A percentile compares a stretch with the other conserved stretches of the same genome.
Conservation (phyloP, 805 yeast species). For the Deakozyma indianensis region DNA sequence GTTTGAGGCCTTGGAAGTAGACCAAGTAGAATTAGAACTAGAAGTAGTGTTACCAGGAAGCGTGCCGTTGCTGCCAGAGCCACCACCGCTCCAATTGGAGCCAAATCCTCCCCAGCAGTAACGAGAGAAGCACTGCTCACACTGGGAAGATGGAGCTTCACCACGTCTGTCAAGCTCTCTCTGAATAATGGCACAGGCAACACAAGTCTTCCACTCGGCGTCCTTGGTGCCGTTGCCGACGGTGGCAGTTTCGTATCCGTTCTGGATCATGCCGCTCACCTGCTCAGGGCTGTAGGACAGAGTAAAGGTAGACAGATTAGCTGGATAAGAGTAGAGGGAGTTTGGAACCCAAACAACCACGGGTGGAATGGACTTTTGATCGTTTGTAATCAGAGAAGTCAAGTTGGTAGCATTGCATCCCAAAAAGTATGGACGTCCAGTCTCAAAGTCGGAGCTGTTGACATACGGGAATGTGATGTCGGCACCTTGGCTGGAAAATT, state of each 20-base stretch:
- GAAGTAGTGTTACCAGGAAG: no score
- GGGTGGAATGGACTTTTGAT: conserved; percentile 30
- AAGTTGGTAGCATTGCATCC: conserved; percentile 56
- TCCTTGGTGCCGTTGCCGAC: conserved; percentile 59
- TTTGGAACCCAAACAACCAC: conserved; percentile 68
- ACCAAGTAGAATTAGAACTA: no score
- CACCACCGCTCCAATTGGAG: no score
- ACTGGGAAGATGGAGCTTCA: conserved; percentile 47
- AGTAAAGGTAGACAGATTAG: conserved; percentile 62
- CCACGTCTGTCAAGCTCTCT: conserved; percentile 65
- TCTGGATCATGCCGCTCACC: conserved; percentile 45
- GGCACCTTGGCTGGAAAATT: conserved; percentile 14
- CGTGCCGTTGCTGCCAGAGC: no score
- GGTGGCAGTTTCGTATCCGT: conserved; percentile 65
- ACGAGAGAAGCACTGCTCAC: conserved; percentile 52
- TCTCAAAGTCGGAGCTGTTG: conserved; percentile 12
- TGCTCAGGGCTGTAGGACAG: conserved; percentile 48
- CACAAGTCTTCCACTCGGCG: conserved; percentile 56
- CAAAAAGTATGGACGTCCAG: conserved; percentile 61
- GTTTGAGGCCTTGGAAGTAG: no score
- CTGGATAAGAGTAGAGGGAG: conserved; percentile 43
- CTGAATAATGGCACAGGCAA: conserved; percentile 75
- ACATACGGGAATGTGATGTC: conserved; percentile 16
- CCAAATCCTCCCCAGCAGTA: conserved; percentile 67
- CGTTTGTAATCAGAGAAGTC: conserved; percentile 42